Base-by-base conservation (phyloP, 1,284 basidiomycete genomes). In the Malassezia yamatoensis region DNA sequence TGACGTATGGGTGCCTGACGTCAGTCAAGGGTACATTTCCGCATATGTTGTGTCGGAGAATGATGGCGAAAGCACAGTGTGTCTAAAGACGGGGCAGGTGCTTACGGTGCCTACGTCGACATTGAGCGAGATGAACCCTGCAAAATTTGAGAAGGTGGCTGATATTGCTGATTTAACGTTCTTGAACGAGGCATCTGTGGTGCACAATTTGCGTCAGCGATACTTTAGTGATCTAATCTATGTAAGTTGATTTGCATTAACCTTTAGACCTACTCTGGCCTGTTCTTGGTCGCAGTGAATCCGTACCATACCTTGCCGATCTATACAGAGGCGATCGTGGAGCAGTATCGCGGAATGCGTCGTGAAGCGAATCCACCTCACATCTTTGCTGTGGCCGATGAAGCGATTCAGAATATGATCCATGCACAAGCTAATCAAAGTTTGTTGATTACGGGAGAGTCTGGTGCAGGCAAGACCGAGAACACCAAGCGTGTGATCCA, bases 401-500 rank as follows among this genome's bases (percentile, higher is more conserved):
- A 88, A 42, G 94, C 94, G 32, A 98, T 94, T 93, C 83, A 93
- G 60, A 93, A 90, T 76, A 98, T 99, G 87, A 86, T 93, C 29
- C 89, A 93, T 61, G 90, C 94, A 75, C 82, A 90, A 50, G 93
- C 98, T 78, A 91, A 91, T 66, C 94, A 99, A 77, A 93, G 89
- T 70, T 90, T 99, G 60, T 82, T 99, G 49, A 96, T 99, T 77
- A 98, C 93, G 86, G 94, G 94, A 53, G 94, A 98, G 80, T 98
- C 94, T 3, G 94, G 94, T 40, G 94, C 94, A 1, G 94, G 94
- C 43, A 99, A 98, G 80, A 99, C 94, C 1, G 94, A 98, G 76
- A 98, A 93, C 77, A 99, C 94, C 13, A 98, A 99, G 81, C 96
- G 96, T 74, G 93, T 98, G 69, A 99, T 99, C 57, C 94, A 98